A percentile compares a stretch with the other conserved stretches of the same genome.
phyloP scores from a whole-genome alignment of 768 basidiomycete genomes.

The Lentinula lateritia region DNA sequence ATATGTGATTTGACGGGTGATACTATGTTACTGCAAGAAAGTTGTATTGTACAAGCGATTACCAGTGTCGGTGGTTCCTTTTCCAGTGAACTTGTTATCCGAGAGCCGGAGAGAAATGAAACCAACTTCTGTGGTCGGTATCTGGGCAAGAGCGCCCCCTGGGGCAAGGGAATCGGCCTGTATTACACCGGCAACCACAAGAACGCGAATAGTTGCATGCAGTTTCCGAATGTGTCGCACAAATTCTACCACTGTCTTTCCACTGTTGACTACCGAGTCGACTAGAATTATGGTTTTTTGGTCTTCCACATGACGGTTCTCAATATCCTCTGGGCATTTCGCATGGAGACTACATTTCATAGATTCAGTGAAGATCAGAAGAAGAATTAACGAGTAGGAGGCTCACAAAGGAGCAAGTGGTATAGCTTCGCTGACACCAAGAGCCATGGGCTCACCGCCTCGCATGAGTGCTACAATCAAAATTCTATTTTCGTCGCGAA shows the following conservation, averaged over 20 bases:
- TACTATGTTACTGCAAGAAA: neutral
- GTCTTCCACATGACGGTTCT: conserved; percentile 9
- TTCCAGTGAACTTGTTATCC: conserved; percentile 18
- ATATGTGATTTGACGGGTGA: no score
- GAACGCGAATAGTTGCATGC: conserved; percentile 10
- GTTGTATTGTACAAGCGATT: conserved; percentile 18
- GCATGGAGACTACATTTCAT: conserved; percentile 14
- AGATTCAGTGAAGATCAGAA: conserved; percentile 3
- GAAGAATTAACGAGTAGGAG: neutral
- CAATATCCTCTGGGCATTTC: conserved; percentile 14
- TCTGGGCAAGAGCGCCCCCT: conserved; percentile 11
- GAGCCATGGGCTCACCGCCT: conserved; percentile 20
- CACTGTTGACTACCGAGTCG: conserved; percentile 20
- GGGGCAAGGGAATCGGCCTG: conserved; percentile 13
- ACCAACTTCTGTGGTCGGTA: conserved; percentile 12
- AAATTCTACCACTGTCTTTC: conserved; percentile 18
- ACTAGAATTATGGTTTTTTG: conserved; percentile 15
- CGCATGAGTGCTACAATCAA: conserved; percentile 19
- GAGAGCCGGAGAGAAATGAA: conserved; percentile 17
- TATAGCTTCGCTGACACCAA: conserved; percentile 13
- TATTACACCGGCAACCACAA: conserved; percentile 15
- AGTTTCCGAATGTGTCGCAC: conserved; percentile 12
- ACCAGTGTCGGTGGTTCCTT: conserved; percentile 17
- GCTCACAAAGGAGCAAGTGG: conserved; percentile 17
- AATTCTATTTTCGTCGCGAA: conserved; percentile 15